Evolutionary conservation across 768 basidiomycete genomes (phyloP), one percentile per base, ranked within the genome.

Genomic region (Russula foetens): DNA sequence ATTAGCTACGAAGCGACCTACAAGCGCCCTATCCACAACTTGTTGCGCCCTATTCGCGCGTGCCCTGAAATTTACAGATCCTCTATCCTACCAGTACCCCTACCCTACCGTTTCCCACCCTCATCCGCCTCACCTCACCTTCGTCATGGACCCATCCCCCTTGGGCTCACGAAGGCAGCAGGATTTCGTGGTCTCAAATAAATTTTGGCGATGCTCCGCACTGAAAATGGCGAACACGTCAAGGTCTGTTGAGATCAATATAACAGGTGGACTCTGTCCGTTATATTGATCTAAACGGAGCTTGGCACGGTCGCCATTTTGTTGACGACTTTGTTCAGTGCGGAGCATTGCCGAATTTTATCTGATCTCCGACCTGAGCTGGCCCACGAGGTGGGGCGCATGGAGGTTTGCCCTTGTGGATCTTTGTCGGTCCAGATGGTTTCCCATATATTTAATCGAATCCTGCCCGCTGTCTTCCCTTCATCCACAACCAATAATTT

Each of bases 261-360:
- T n/a, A n/a, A n/a, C n/a, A n/a, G n/a, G n/a, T n/a, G n/a, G n/a
- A n/a, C n/a, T n/a, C 41, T 46, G n/a, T n/a, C 52, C 1, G 21
- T 38, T 7, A 28, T 60, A 17, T 35, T 11, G 33, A 11, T 46
- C 26, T 24, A 23, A 52, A 11, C 35, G 29, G 46, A 31, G 15
- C 17, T 33, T 14, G 8, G 33, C n/a, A 26, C 29, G 23, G 21
- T 23, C 43, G 33, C 56, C 4, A 39, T 48, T 45, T 43, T 43
- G 24, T 48, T 49, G 56, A 39, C 17, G 55, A 62, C 61, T 58
- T 62, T 62, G 61, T 58, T 62, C 61, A 57, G 46, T 43, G 44
- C 35, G 45, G 45, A 39, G 61, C 9, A 33, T 62, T 58, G 51
- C 56, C 56, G 56, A 53, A 44, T 52, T 35, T 23, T 8, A 48